Evolutionary conservation across 2,329 filamentous ascomycete genomes (phyloP).

Genomic region (Geosmithia flava): DNA sequence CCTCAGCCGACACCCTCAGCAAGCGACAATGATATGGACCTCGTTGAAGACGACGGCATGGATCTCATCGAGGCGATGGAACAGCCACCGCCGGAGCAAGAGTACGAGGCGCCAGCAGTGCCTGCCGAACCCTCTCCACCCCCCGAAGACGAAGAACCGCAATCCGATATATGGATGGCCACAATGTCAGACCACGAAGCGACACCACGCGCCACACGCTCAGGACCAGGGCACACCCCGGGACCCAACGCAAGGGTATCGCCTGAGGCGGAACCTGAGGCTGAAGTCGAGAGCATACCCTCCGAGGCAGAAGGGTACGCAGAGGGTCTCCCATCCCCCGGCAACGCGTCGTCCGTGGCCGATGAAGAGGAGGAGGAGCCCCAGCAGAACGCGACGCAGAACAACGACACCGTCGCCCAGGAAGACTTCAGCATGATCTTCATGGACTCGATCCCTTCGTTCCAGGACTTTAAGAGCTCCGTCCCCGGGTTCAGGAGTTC

Average conservation of each 20-base stretch:
- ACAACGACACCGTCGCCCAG: slow-evolving; percentile 31
- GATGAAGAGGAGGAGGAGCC: slow-evolving; percentile 1
- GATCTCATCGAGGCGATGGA: slow-evolving; percentile 10
- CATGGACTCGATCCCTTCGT: slow-evolving; percentile 39
- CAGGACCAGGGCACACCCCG: slow-evolving; percentile 2
- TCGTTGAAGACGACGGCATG: slow-evolving; percentile 15
- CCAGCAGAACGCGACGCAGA: not conserved
- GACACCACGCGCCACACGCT: slow-evolving; percentile 17
- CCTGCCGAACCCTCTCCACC: not conserved
- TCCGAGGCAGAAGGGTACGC: slow-evolving; percentile 1
- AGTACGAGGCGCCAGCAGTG: not conserved
- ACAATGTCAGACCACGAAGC: slow-evolving; percentile 21
- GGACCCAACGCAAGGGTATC: not conserved
- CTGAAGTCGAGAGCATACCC: slow-evolving; percentile 1
- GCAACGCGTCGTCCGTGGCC: not conserved
- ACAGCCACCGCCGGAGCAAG: not conserved
- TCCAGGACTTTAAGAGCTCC: slow-evolving; percentile 23
- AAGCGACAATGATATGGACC: slow-evolving; percentile 15
- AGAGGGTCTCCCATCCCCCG: not conserved
- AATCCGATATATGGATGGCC: slow-evolving; percentile 33
- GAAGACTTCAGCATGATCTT: slow-evolving; percentile 51
- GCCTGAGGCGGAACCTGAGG: not conserved
- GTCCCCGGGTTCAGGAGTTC: slow-evolving; percentile 7
- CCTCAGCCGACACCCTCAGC: not conserved
- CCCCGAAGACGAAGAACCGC: slow-evolving; percentile 11